phyloP scores from a whole-genome alignment of 305 asterid species.

The Fraxinus xanthoxyloides region DNA sequence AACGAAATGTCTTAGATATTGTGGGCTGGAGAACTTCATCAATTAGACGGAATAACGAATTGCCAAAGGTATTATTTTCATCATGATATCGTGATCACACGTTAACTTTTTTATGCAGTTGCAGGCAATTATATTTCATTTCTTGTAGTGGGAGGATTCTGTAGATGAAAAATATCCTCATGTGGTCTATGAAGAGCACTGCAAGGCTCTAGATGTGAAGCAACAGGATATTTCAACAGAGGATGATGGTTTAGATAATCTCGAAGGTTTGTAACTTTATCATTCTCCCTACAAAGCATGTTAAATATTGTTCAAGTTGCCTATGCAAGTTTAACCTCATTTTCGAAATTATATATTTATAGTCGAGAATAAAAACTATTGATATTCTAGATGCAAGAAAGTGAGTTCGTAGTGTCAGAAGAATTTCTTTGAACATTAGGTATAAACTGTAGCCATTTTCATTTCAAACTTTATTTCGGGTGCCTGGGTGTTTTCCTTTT shows the following conservation, averaged over 20 bases:
- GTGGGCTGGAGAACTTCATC: slow-evolving; percentile 99
- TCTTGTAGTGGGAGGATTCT: slow-evolving; percentile 81
- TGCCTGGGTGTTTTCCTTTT: background rate
- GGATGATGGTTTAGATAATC: slow-evolving; percentile 52
- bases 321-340: background rate
- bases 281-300: slow-evolving; percentile 3
- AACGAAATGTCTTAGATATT: slow-evolving; percentile 57
- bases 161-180: slow-evolving; percentile 87
- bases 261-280: slow-evolving; percentile 70
- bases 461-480: background rate
- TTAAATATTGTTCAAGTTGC: background rate
- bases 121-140: slow-evolving; percentile 18
- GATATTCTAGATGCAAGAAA: background rate
- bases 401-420: background rate
- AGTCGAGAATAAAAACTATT: background rate
- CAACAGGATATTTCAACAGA: slow-evolving; percentile 34
- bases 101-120: slow-evolving; percentile 9
- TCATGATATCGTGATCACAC: slow-evolving; percentile 5
- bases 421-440: background rate
- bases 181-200: slow-evolving; percentile 84
- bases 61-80: slow-evolving; percentile 67
- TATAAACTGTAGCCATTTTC: background rate
- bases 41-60: slow-evolving; percentile 77
- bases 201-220: slow-evolving; percentile 71
- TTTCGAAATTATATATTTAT: background rate